Evolutionary conservation across 495 filamentous ascomycete species (phyloP).

Genomic region (Aspergillus cristatus): DNA sequence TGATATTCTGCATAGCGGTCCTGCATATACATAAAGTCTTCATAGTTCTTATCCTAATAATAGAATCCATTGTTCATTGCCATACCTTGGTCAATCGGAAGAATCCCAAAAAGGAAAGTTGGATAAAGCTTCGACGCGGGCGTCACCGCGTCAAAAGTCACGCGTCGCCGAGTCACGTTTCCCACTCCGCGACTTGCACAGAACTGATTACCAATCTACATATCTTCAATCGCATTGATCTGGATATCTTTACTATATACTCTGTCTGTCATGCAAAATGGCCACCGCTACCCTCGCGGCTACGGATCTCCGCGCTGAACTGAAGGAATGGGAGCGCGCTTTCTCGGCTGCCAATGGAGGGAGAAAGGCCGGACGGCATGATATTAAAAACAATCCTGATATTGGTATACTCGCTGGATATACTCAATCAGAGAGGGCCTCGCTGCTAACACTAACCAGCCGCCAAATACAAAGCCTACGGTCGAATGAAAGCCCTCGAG

Average conservation of each 20-base stretch:
- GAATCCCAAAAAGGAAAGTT: too few relatives aligned
- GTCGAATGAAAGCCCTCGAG: constrained; percentile 54
- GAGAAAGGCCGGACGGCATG: constrained; percentile 67
- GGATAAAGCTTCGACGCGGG: constrained; percentile 4
- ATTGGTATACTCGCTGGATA: constrained; percentile 53
- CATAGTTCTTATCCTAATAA: too few relatives aligned
- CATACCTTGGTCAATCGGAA: too few relatives aligned
- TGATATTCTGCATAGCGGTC: neutral
- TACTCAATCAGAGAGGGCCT: neutral
- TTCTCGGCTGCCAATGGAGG: constrained; percentile 64
- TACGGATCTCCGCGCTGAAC: constrained; percentile 50
- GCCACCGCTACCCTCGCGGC: constrained; percentile 18
- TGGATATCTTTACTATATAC: neutral
- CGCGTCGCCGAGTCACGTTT: constrained; percentile 6
- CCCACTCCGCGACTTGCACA: neutral
- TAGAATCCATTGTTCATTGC: too few relatives aligned
- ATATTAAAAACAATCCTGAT: constrained; percentile 75
- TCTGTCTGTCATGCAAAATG: constrained; percentile 22
- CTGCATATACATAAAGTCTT: neutral
- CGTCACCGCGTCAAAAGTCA: constrained; percentile 14
- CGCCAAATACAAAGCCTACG: constrained; percentile 87
- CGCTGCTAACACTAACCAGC: constrained; percentile 36
- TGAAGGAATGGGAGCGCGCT: constrained; percentile 79
- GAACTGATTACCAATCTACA: neutral
- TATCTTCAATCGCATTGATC: neutral